A percentile compares a stretch with the other conserved stretches of the same genome.
Evolutionary conservation across 495 filamentous ascomycete genomes (phyloP).

Genomic region (Podospora pseudoanserina): DNA sequence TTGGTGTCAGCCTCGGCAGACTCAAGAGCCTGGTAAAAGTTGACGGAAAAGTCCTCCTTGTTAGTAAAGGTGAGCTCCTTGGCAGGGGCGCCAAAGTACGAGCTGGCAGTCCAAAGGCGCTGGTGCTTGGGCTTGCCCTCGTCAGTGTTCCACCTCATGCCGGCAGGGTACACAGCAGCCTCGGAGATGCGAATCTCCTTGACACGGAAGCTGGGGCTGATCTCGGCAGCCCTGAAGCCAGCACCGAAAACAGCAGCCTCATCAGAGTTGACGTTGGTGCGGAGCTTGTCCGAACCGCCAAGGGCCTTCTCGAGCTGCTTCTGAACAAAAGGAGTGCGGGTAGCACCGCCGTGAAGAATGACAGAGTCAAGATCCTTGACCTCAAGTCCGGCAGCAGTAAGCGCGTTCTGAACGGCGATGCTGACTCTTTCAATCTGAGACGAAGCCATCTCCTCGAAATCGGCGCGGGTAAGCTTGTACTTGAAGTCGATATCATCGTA

Average conservation of each 20-base stretch:
- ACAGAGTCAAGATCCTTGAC: constrained; percentile 80
- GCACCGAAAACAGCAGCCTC: constrained; percentile 97
- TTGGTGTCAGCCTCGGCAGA: constrained; percentile 48
- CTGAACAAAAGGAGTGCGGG: constrained; percentile 92
- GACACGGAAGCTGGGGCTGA: constrained; percentile 92
- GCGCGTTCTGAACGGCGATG: constrained; percentile 66
- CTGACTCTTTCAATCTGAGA: constrained; percentile 64
- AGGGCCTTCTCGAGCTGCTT: constrained; percentile 75
- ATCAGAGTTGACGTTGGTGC: constrained; percentile 93
- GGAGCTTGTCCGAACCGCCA: constrained; percentile 71
- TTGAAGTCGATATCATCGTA: constrained; percentile 90
- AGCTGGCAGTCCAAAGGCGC: constrained; percentile 73
- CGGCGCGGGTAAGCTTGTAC: constrained; percentile 78
- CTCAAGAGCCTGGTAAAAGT: constrained; percentile 67
- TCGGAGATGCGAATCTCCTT: constrained; percentile 89
- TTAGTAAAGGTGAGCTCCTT: constrained; percentile 90
- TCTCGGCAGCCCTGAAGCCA: constrained; percentile 85
- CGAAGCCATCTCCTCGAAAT: constrained; percentile 79
- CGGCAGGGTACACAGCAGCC: constrained; percentile 64
- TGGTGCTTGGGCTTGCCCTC: constrained; percentile 58
- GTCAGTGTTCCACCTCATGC: constrained; percentile 68
- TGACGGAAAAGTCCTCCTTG: constrained; percentile 76
- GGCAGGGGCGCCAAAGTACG: constrained; percentile 65
- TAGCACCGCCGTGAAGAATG: constrained; percentile 87
- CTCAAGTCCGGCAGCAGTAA: constrained; percentile 66